These are phyloP conservation scores for Pseudogymnoascus sp. DNA, from an alignment of 2,329 filamentous ascomycete species.

Conservation along the genomic window DNA sequence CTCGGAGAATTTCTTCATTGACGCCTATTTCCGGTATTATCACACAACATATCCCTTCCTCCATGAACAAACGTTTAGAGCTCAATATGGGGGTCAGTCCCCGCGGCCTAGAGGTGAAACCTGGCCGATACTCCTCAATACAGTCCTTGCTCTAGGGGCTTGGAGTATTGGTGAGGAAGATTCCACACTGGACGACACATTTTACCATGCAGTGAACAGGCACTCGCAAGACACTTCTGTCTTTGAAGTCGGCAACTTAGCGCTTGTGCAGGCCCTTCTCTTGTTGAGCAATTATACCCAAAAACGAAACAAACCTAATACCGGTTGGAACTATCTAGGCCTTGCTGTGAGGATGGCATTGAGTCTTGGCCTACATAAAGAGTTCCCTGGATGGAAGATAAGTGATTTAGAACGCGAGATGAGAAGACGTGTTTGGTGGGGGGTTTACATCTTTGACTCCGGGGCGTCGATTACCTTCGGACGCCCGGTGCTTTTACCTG, in stretches of 20 bases:
- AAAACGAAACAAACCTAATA: constrained; percentile 45
- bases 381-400: constrained; percentile 32
- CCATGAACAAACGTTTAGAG: constrained; percentile 18
- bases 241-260: constrained; percentile 31
- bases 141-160: constrained; percentile 33
- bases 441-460: constrained; percentile 39
- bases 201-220: constrained; percentile 28
- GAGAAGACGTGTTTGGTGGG: constrained; percentile 38
- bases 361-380: constrained; percentile 43
- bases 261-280: constrained; percentile 28
- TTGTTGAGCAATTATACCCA: constrained; percentile 35
- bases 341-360: constrained; percentile 45
- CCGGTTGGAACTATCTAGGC: constrained; percentile 46
- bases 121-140: constrained; percentile 32
- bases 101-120: constrained; percentile 23
- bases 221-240: constrained; percentile 27
- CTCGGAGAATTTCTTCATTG: constrained; percentile 13
- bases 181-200: constrained; percentile 25
- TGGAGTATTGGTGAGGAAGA: constrained; percentile 28
- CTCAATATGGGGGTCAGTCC: constrained; percentile 13
- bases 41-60: constrained; percentile 20
- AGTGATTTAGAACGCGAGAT: constrained; percentile 38
- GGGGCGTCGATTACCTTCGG: constrained; percentile 43
- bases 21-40: constrained; percentile 19
- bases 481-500: constrained; percentile 27